Evolutionary conservation across 306 rosid genomes (phyloP).

Genomic region (Rosa persica): DNA sequence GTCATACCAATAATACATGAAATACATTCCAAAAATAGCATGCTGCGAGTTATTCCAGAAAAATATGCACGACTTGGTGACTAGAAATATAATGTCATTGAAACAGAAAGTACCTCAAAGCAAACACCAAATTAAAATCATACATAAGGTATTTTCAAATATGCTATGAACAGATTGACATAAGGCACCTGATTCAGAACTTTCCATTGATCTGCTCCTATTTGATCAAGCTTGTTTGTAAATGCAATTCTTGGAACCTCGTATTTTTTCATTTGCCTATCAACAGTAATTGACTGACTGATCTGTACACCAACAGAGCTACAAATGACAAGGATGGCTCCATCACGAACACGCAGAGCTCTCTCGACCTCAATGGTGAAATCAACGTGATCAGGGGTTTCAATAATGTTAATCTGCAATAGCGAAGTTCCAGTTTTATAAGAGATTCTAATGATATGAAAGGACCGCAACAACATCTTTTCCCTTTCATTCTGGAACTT

Average conservation of each 20-base stretch:
- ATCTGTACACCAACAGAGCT: constrained; percentile 57
- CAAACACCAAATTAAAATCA: not conserved
- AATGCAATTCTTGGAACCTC: constrained; percentile 97
- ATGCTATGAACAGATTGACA: not conserved
- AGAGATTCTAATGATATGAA: not conserved
- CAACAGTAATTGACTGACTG: constrained; percentile 96
- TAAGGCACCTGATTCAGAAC: constrained; percentile 81
- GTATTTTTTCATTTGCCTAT: constrained; percentile 95
- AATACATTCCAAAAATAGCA: too few species aligned
- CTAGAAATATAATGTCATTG: too few species aligned
- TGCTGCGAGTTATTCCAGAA: too few species aligned
- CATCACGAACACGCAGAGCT: constrained; percentile 97
- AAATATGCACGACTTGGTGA: too few species aligned
- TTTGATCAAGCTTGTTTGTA: constrained; percentile 91
- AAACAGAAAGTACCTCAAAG: too few species aligned
- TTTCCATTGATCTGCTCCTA: constrained; percentile 99
- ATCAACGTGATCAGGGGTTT: constrained; percentile 98
- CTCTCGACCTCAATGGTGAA: constrained; percentile 98
- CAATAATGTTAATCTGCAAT: constrained; percentile 92
- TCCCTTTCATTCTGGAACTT: not conserved
- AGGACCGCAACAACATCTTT: not conserved
- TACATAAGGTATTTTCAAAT: not conserved
- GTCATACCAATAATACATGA: too few species aligned
- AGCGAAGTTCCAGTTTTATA: constrained; percentile 13
- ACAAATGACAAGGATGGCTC: constrained; percentile 97